Evolutionary conservation across 352 stramenopile genomes (phyloP), one percentile per base, ranked within the genome.

Genomic region (Phytophthora pini): DNA sequence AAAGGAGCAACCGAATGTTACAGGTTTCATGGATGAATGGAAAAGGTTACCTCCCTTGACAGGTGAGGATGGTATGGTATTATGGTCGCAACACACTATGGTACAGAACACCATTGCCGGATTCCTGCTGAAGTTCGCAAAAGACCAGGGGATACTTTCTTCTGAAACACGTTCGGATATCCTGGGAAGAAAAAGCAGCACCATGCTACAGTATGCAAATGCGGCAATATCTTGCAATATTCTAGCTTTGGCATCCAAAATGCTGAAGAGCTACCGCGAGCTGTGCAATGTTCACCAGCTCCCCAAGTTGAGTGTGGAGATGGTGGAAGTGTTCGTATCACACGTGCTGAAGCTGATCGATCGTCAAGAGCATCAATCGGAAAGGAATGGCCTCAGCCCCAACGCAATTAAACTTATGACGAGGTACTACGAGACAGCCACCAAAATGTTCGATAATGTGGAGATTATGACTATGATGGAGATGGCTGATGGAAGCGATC

Each of bases 271-370:
- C 9, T 95, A 91, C 36, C 84, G 84, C 10, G 82, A 90, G 49
- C 48, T 90, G 9, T 95, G 87, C 64, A 93, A 90, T 27, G 24
- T 57, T 10, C 47, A 90, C 15, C 65, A 84, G 12, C 73, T 95
- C 1, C 81, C 87, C 2, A 95, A 93, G 54, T 67, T 93, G 4
- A 95, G 78, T 39, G 73, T 88, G 7, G 48, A 85, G 10, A 95
- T 95, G 87, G 76, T 93, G 11, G 74, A 93, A 13, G 84, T 93
- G 6, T 95, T 92, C 58, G 83, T 93, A 34, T 88, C 82, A 1
- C 87, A 95, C 29, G 79, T 95, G 17, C 74, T 91, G 29, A 95
- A 91, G 57, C 54, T 93, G 11, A 77, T 87, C 11, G 80, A 89
- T 58, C 77, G 80, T 0, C 82, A 92, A 63, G 48, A 75, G 7